These are phyloP conservation scores for Amanita fuliginea DNA, from an alignment of 768 basidiomycete species.

Conservation along the genomic window DNA sequence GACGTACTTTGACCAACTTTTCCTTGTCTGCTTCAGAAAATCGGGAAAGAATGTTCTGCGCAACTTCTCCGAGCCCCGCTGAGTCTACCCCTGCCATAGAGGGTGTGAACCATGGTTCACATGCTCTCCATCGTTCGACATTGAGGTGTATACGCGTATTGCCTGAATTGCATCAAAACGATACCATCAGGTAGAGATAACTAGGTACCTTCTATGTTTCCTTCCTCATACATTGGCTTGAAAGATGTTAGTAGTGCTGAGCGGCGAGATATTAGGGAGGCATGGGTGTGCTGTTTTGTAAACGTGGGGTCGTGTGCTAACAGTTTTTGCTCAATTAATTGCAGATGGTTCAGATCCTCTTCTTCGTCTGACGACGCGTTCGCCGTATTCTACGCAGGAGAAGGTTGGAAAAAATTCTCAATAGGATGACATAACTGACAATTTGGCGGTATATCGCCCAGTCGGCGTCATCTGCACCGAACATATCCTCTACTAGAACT, in stretches of 20 bases:
- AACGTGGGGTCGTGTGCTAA: constrained; percentile 81
- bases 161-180: constrained; percentile 23
- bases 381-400: constrained; percentile 44
- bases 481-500: constrained; percentile 63
- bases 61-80: constrained; percentile 87
- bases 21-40: constrained; percentile 60
- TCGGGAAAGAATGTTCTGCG: constrained; percentile 70
- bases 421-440: constrained; percentile 29
- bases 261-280: constrained; percentile 60
- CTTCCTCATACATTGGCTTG: constrained; percentile 67
- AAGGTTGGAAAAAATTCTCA: not conserved
- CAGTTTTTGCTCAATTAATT: constrained; percentile 68
- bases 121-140: constrained; percentile 82
- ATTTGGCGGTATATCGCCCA: constrained; percentile 98
- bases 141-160: constrained; percentile 77
- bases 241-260: constrained; percentile 86
- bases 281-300: constrained; percentile 71
- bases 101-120: constrained; percentile 89
- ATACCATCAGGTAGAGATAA: not conserved
- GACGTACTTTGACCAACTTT: constrained; percentile 62
- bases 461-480: constrained; percentile 90
- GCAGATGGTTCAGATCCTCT: constrained; percentile 70
- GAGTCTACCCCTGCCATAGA: constrained; percentile 92
- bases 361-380: constrained; percentile 79
- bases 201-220: constrained; percentile 47